Evolutionary conservation across 2,329 filamentous ascomycete genomes (phyloP).

Genomic region (Botrytis galanthina): DNA sequence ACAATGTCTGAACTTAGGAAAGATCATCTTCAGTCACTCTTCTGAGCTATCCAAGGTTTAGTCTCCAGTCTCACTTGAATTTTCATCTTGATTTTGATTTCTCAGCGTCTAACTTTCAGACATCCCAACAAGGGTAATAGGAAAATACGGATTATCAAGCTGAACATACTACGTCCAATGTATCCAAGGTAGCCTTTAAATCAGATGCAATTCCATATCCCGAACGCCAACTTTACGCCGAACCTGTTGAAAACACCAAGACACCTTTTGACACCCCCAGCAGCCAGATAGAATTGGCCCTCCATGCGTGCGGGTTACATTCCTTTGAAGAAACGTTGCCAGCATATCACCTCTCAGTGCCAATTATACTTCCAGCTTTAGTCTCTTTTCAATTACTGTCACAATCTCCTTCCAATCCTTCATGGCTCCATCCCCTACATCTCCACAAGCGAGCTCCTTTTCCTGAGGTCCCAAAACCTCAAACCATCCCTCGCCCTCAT

Average conservation of each 20-base stretch:
- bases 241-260: not conserved
- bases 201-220: not conserved
- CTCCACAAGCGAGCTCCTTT: conserved; percentile 81
- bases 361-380: conserved; percentile 29
- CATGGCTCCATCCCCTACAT: conserved; percentile 81
- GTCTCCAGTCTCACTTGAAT: rapidly evolving
- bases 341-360: not conserved
- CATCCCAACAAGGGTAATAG: not conserved
- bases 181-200: not conserved
- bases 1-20: not conserved
- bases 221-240: not conserved
- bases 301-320: not conserved
- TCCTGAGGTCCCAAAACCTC: conserved; percentile 70
- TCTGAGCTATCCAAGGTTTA: not conserved
- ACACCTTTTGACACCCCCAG: not conserved
- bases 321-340: not conserved
- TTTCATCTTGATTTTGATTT: not conserved
- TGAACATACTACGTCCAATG: not conserved
- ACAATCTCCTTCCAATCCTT: conserved; percentile 77
- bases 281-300: not conserved
- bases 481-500: conserved; percentile 63
- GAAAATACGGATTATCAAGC: not conserved
- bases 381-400: conserved; percentile 53
- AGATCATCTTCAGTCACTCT: not conserved
- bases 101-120: not conserved